Evolutionary conservation across 139 green algal genomes (phyloP).

Genomic region (Chlorella sorokiniana): DNA sequence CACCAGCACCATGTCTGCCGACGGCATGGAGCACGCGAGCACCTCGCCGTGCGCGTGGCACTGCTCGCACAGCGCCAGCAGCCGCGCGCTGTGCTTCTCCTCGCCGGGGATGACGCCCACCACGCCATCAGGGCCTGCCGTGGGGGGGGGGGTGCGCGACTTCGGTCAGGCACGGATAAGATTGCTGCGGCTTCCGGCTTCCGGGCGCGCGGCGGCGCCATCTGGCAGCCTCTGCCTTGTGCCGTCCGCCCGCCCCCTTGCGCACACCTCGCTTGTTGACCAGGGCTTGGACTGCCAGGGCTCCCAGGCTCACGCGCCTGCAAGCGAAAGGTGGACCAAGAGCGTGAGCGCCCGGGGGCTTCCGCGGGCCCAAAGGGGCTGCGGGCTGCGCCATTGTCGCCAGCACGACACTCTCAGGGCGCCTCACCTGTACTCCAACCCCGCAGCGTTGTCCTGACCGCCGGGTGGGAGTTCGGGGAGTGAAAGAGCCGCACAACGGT

Average conservation of each 20-base stretch:
- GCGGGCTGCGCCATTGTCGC: background rate
- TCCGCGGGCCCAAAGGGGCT: background rate
- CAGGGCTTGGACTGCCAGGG: slow-evolving; percentile 42
- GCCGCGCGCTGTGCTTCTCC: slow-evolving; percentile 24
- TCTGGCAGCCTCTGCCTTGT: background rate
- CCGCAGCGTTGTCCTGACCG: slow-evolving; percentile 27
- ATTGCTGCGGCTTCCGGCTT: background rate
- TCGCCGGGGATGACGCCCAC: slow-evolving; percentile 48
- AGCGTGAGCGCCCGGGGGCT: background rate
- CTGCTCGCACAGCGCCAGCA: slow-evolving; percentile 38
- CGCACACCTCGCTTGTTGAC: slow-evolving; percentile 43
- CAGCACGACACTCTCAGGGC: background rate
- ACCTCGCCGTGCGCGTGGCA: slow-evolving; percentile 38
- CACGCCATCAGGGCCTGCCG: slow-evolving; percentile 45
- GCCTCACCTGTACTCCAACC: slow-evolving; percentile 18
- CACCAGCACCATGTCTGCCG: slow-evolving; percentile 45
- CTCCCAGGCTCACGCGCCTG: slow-evolving; percentile 36
- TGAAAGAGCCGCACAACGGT: slow-evolving; percentile 37
- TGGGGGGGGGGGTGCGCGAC: background rate
- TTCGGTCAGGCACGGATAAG: background rate
- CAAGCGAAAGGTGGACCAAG: background rate
- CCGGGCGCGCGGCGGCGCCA: background rate
- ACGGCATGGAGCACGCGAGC: slow-evolving; percentile 23
- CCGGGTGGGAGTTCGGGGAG: slow-evolving; percentile 14
- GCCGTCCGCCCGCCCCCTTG: background rate